Percentiles rank a stretch among this genome's conserved stretches.
Evolutionary conservation across 306 rosid genomes (phyloP).

Genomic region (Prunus campanulata): DNA sequence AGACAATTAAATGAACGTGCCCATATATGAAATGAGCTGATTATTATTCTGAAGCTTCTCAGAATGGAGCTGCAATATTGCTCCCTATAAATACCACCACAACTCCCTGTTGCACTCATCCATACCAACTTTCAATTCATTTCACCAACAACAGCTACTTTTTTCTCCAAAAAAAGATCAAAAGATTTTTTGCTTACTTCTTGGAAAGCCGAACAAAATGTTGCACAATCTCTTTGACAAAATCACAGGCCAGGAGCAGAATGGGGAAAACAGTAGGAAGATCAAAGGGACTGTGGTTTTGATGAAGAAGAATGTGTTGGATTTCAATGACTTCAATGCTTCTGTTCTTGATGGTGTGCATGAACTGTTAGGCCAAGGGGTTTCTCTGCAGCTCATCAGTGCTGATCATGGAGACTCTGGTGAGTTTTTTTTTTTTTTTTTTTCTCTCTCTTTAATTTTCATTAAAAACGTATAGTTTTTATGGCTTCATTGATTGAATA

Average conservation of each 20-base stretch:
- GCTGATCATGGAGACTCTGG: conserved; percentile 18
- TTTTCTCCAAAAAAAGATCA: background rate
- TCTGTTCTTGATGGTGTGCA: conserved; percentile 22
- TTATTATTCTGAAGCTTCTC: background rate
- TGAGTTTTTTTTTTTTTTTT: background rate
- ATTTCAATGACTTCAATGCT: conserved; percentile 29
- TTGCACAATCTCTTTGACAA: conserved; percentile 1
- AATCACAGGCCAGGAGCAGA: conserved; percentile 4
- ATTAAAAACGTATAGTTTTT: background rate
- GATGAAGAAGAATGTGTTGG: conserved; percentile 43
- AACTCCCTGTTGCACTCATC: background rate
- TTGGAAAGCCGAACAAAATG: conserved; percentile 6
- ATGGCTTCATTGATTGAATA: background rate
- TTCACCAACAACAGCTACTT: background rate
- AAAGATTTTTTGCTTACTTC: background rate
- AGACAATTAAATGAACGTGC: background rate
- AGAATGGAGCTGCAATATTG: background rate
- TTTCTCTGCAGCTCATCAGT: conserved; percentile 32
- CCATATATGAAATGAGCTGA: background rate
- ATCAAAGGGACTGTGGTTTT: conserved; percentile 28
- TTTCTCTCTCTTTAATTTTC: background rate
- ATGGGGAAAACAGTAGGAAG: conserved; percentile 4
- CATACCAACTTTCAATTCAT: background rate
- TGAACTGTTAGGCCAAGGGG: conserved; percentile 25
- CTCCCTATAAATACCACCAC: conserved; percentile 15